Conservation (phyloP, 495 filamentous ascomycete genomes). For the Xylaria castorea region DNA sequence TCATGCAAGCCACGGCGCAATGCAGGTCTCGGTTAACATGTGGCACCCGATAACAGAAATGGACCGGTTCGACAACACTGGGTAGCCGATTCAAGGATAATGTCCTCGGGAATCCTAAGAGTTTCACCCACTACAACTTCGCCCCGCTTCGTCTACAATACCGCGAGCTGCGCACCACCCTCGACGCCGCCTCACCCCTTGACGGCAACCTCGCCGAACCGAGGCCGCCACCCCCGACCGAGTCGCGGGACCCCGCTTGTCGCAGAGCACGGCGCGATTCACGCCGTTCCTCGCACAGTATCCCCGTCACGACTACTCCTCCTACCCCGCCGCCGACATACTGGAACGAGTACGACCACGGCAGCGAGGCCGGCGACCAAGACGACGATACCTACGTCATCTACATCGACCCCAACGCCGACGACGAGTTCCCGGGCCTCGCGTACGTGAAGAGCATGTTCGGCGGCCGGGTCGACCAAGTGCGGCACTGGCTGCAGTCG, state of each 20-base stretch:
- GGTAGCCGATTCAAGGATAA: conserved; percentile 64
- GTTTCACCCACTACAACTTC: conserved; percentile 67
- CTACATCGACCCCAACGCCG: conserved; percentile 61
- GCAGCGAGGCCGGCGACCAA: conserved; percentile 58
- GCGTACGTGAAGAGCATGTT: conserved; percentile 51
- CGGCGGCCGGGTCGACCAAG: conserved; percentile 50
- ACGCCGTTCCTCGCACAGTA: conserved; percentile 33
- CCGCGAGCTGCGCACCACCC: conserved; percentile 59
- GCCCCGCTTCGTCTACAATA: conserved; percentile 60
- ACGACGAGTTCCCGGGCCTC: conserved; percentile 55
- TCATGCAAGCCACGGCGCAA: conserved; percentile 13
- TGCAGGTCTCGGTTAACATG: conserved; percentile 27
- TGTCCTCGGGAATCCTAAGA: conserved; percentile 62
- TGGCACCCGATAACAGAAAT: conserved; percentile 55
- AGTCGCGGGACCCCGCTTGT: conserved; percentile 20
- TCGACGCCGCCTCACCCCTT: conserved; percentile 51
- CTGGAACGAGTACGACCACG: conserved; percentile 73
- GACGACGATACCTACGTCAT: conserved; percentile 60
- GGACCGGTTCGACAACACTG: conserved; percentile 68
- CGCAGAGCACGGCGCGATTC: conserved; percentile 28
- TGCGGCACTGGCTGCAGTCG: conserved; percentile 51
- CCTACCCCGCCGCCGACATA: conserved; percentile 44
- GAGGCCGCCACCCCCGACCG: conserved; percentile 28
- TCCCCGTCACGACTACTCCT: background rate
- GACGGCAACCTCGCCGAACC: conserved; percentile 28